These are phyloP conservation scores for Candida gigantensis DNA, from an alignment of 1,139 yeast genomes.

Conservation along the genomic window DNA sequence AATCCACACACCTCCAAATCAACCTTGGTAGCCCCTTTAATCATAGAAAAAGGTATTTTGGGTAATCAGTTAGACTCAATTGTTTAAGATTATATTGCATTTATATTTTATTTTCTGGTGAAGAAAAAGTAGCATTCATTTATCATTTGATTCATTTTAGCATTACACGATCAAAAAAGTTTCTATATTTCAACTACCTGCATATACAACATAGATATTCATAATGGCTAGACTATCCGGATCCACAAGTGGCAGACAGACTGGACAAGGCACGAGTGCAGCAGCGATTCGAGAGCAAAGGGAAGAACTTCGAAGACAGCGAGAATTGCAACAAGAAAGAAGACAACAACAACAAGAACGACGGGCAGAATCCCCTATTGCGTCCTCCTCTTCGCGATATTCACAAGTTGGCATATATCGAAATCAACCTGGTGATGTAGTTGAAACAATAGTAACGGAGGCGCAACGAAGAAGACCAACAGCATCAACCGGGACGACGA, in stretches of 20 bases:
- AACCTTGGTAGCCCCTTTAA: too few species aligned
- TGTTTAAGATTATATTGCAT: too few species aligned
- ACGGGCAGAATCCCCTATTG: conserved; percentile 9
- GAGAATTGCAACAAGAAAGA: conserved; percentile 19
- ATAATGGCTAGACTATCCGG: conserved; percentile 11
- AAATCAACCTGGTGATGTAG: conserved; percentile 51
- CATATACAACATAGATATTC: too few species aligned
- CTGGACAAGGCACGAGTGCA: conserved; percentile 17
- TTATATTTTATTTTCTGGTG: too few species aligned
- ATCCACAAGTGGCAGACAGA: conserved; percentile 9
- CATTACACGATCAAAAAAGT: too few species aligned
- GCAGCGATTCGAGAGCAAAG: conserved; percentile 20
- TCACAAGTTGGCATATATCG: conserved; percentile 42
- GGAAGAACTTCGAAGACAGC: conserved; percentile 22
- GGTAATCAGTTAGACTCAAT: too few species aligned
- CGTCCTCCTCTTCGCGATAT: conserved; percentile 9
- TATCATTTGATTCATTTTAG: too few species aligned
- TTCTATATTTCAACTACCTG: too few species aligned
- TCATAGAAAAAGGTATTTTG: too few species aligned
- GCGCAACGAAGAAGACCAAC: conserved; percentile 4
- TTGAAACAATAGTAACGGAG: conserved; percentile 2
- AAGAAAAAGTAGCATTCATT: too few species aligned
- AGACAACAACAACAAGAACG: conserved; percentile 4
- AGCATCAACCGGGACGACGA: conserved; percentile 17
- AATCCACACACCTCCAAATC: neutral